Base-by-base conservation (phyloP, 2,329 filamentous ascomycete species). In the Plenodomus tracheiphilus region DNA sequence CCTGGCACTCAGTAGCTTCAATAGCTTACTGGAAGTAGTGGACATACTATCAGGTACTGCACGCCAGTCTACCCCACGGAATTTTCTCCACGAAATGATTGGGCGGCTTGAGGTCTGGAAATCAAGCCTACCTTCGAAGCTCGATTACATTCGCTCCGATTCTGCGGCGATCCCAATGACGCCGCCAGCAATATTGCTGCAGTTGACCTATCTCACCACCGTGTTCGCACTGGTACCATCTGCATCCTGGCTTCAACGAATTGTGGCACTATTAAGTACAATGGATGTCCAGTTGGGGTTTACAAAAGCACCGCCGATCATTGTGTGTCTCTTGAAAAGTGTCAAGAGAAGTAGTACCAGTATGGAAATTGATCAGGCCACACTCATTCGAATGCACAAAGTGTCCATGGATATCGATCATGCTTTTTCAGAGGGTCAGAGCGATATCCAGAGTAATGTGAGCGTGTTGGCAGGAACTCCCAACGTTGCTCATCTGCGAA, bases 1-100 rank as follows among this genome's bases (percentile, higher is more conserved):
- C 13, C 74, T 77, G 36, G 71, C 75, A 2, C 61, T 79, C 21
- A 83, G 80, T 59, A 80, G 76, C 7, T 81, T 83, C 62, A 83
- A 83, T 53, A 70, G 73, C 21, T 66, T 83, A 9, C 60, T 79
- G 0, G 56, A 64, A n/a, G 22, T 70, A n/a, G 43, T 64, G 5
- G 59, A 62, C 22, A 58, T 70, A 20, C 47, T 69, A 1, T 55
- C 54, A 15, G 40, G 49, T 16, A 50, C 51, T 13, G 41, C 43
- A 20, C 47, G 39, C 25, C 34, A 60, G 44, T 41, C 59, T 39
- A 45, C 48, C 56, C 43, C 53, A 51, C 61, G 44, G 13, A 61
- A 60, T 13, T 64, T 62, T 20, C 64, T 70, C 22, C 52, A 72
- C 15, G 71, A 70, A 35, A 68, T 69, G 34, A 69, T 74, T 43